Evolutionary conservation across 257 asterid genomes (phyloP).

Genomic region (Paulownia fortunei): DNA sequence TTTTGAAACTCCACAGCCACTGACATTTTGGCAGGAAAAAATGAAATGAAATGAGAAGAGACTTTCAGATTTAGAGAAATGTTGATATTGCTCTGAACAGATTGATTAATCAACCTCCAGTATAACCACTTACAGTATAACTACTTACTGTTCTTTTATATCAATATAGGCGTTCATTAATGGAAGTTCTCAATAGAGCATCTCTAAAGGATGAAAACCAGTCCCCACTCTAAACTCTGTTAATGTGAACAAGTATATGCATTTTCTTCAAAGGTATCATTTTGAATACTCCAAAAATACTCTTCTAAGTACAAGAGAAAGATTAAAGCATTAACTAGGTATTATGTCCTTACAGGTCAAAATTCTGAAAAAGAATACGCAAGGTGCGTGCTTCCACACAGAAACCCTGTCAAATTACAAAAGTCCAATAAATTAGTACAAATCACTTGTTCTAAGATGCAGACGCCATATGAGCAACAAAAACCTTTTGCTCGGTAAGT

Average conservation of each 20-base stretch:
- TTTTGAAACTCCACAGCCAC: not conserved
- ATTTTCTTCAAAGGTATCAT: not conserved
- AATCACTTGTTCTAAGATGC: constrained; percentile 26
- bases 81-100: not conserved
- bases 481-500: constrained; percentile 22
- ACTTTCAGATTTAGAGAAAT: not conserved
- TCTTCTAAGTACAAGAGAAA: constrained; percentile 25
- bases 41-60: not conserved
- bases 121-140: not conserved
- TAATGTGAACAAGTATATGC: not conserved
- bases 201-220: constrained; percentile 16
- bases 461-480: constrained; percentile 16
- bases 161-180: not conserved
- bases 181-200: constrained; percentile 2
- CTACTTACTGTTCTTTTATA: not conserved
- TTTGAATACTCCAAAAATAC: not conserved
- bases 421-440: constrained; percentile 32
- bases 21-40: not conserved
- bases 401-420: constrained; percentile 72
- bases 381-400: constrained; percentile 98
- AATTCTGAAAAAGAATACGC: constrained; percentile 86
- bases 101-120: not conserved
- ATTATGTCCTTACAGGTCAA: constrained; percentile 84
- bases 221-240: not conserved
- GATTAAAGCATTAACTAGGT: constrained; percentile 22